phyloP scores from a whole-genome alignment of 1,139 yeast species.

The Suhomyces bokatorum region DNA sequence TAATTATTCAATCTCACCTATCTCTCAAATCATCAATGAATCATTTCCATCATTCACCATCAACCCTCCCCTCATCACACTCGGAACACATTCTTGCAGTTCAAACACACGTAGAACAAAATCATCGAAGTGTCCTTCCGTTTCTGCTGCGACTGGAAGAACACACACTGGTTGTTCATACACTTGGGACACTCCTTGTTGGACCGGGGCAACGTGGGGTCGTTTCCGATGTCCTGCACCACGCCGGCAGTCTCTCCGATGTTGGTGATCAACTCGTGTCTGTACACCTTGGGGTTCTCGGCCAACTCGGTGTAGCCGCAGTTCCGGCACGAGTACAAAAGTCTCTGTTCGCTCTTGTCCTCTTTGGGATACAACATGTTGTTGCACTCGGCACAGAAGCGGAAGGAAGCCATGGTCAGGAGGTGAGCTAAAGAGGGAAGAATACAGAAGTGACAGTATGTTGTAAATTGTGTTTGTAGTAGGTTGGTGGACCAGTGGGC shows the following conservation, averaged over 20 bases:
- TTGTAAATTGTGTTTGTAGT: too few relatives aligned
- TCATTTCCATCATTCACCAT: too few relatives aligned
- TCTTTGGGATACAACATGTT: slow-evolving; percentile 99
- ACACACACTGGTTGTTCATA: slow-evolving; percentile 85
- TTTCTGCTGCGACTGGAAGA: slow-evolving; percentile 94
- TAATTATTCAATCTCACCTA: too few relatives aligned
- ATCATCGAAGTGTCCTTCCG: slow-evolving; percentile 96
- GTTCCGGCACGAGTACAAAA: slow-evolving; percentile 91
- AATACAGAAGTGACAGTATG: too few relatives aligned
- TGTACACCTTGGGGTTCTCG: slow-evolving; percentile 81
- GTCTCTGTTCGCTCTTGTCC: slow-evolving; percentile 70
- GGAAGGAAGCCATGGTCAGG: slow-evolving; percentile 74
- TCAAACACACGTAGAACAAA: slow-evolving; percentile 86
- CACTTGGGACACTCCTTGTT: slow-evolving; percentile 93
- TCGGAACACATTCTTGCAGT: slow-evolving; percentile 76
- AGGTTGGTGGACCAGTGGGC: too few relatives aligned
- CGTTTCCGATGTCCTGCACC: slow-evolving; percentile 92
- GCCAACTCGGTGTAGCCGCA: slow-evolving; percentile 94
- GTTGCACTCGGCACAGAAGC: slow-evolving; percentile 93
- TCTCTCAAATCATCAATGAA: too few relatives aligned
- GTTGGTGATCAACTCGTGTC: slow-evolving; percentile 89
- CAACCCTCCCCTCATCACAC: slow-evolving; percentile 22
- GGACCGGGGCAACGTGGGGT: slow-evolving; percentile 93
- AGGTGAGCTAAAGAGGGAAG: not conserved
- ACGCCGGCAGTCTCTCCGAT: slow-evolving; percentile 97